Base-by-base conservation (phyloP, 305 asterid genomes). In the Salvia sclarea region DNA sequence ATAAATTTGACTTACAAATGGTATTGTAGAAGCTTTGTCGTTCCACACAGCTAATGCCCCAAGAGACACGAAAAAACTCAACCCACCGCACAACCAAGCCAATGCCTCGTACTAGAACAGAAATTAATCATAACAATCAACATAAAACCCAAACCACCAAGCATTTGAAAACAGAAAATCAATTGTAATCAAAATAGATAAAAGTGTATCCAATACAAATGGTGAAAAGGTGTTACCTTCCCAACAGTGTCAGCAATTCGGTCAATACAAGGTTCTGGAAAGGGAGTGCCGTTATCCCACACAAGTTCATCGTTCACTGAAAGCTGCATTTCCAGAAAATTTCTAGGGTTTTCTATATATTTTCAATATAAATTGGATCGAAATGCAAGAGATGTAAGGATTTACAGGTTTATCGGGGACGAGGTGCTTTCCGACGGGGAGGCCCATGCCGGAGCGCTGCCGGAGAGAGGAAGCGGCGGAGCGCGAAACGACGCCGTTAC, bases 201-300 rank as follows among this genome's bases (percentile, higher is more conserved):
- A 21, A 35, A 1, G 31, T 20, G 8, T 12, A 8, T 35, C 11
- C 37, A 37, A 65, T 33, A 22, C 53, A 65, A 55, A 31, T n/a
- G 17, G 35, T 45, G n/a, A 30, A 33, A 57, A 60, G 14, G 43
- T 18, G 69, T 21, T 25, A 88, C 98, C 97, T 91, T 91, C 74
- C 98, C 97, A 41, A 94, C 91, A 3, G 97, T 88, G 72, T 87
- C 95, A 38, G 98, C 98, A 78, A 93, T 91, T 31, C 96, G 90
- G 74, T 94, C 97, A 61, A 94, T 78, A 73, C 98, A 94, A 38
- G 98, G 98, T 61, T 94, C 98, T 0, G 96, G 97, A 83, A 81
- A 87, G 11, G 95, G 82, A 67, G 96, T 85, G 25, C 98, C 97
- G 28, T 91, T 94, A 69, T 94, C 96, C 98, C 98, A 94, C 43